Evolutionary conservation across 83 land plant species (phyloP), one percentile per base, ranked within the genome.

Genomic region (Picea abies): DNA sequence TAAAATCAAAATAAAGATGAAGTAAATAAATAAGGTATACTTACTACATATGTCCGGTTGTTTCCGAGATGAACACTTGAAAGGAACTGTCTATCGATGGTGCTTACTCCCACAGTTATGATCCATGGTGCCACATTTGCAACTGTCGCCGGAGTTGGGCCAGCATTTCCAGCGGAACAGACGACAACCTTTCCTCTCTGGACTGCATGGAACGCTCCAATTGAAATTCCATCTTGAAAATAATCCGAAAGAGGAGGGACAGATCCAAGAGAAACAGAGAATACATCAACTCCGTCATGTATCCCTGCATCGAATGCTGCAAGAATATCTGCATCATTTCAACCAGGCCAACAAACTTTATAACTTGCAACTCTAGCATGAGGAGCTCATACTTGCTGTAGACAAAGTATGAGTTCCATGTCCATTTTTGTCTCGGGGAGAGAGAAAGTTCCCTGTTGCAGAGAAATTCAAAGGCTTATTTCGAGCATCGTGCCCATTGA

Each of bases 271-370:
- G 95, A 93, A 25, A 88, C 86, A 37, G 95, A 85, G 23, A 93
- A 88, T 16, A 93, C 86, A 11, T 88, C 68, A n/a, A 94, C 96
- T 0, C 96, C 96, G 68, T 94, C 96, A 8, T 60, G 41, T 32
- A 94, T 39, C 41, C 92, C 96, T 29, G 82, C 90, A 44, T 94
- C 94, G 41, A 92, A 90, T 22, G 90, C 96, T 39, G 92, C 90
- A 35, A 94, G 63, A 4, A 91, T 80, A 69, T 93, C 96, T 11
- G 89, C 92, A 17, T 88, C 90, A 4, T 76, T 63, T 86, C 96
- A 94, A 2, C 2, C 19, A 23, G 25, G 17, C 84, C 84, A 83
- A 26, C 84, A 83, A 39, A 63, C 82, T 44, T 83, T 83, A 60
- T 83, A 83, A 60, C 29, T 8, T 56, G 84, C 84, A 58, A 83